These are phyloP conservation scores for Asclepias syriaca DNA, from an alignment of 257 asterid species.

Conservation along the genomic window DNA sequence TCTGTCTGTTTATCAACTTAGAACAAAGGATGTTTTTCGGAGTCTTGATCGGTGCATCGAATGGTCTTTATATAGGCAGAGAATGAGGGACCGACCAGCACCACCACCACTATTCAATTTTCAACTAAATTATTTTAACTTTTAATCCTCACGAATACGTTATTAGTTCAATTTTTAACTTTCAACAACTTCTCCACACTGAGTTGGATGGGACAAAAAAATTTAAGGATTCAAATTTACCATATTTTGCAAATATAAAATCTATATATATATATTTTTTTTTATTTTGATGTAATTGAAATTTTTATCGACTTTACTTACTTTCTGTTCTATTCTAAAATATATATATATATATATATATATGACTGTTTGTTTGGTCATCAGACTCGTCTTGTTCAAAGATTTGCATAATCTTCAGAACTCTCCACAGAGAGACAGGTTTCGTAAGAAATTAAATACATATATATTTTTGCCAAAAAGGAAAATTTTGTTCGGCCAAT, in stretches of 20 bases:
- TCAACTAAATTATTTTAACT: no score
- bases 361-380: not conserved
- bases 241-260: not conserved
- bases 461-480: not conserved
- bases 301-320: no score
- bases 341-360: no score
- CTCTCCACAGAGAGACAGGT: conserved; percentile 3
- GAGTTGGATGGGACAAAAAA: not conserved
- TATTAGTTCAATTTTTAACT: no score
- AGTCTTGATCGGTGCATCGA: conserved; percentile 4
- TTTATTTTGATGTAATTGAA: no score
- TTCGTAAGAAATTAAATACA: not conserved
- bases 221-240: not conserved
- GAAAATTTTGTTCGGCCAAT: not conserved
- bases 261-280: no score
- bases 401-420: conserved; percentile 4
- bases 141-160: no score
- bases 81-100: not conserved
- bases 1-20: not conserved
- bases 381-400: not conserved
- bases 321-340: no score
- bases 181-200: no score
- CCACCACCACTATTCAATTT: not conserved
- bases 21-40: not conserved
- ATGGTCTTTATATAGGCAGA: conserved; percentile 12